Evolutionary conservation across 1,284 basidiomycete genomes (phyloP), one percentile per base, ranked within the genome.

Genomic region (Coniferiporia weirii): DNA sequence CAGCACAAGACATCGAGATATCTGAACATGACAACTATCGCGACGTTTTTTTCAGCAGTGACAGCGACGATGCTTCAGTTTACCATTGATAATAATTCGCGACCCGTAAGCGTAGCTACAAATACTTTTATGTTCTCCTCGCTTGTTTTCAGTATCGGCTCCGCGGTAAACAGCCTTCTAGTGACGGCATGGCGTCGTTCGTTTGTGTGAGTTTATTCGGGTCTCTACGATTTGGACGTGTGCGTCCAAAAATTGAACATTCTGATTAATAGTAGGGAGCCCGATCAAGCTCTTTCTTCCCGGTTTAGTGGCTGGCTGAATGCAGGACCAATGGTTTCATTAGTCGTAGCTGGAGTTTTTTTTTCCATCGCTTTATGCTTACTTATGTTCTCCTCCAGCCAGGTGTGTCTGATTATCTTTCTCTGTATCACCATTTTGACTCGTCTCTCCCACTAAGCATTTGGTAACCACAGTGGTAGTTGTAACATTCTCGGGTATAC

Each of bases 251-350:
- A n/a, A 13, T 44, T 15, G n/a, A 15, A 27, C 17, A 3, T 10
- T 8, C 17, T 46, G 15, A 20, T 3, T 46, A 3, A 8, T 17
- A 56, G 56, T 5, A 47, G 51, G 27, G 57, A 59, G 9, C 57
- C 52, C 22, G 19, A 48, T 20, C 34, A 17, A 22, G 32, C 27
- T n/a, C 34, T 59, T 35, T 50, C 57, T 9, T 19, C 38, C 7
- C 48, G 57, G 57, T 50, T 51, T 10, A 51, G 17, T 45, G 52
- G 45, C 13, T 59, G 57, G 40, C 40, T 59, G 10, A 59, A 38
- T 17, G 47, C 32, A 9, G 57, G 57, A n/a, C 57, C 57, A 7
- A 53, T 54, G 57, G 36, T 53, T 27, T 35, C 57, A 17, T 22
- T 53, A 22, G 20, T 59, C 9, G 32, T 53, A 10, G n/a, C 57